Conservation (phyloP, 2,329 filamentous ascomycete species). For the Curvularia hawaiiensis region DNA sequence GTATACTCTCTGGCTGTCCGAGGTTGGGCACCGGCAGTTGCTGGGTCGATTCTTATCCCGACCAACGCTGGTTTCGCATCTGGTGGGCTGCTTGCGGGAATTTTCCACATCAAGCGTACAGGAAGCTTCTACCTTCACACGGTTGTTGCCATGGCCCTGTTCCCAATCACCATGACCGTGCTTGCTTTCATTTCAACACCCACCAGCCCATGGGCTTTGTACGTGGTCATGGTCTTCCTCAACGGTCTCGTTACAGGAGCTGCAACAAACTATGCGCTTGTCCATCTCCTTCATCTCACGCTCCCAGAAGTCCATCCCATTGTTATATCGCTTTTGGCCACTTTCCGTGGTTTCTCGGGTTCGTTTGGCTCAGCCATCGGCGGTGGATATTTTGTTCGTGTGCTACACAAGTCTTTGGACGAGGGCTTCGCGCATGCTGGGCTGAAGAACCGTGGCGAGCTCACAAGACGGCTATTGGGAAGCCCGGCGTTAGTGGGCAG, state of each 20-base stretch:
- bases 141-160: constrained; percentile 65
- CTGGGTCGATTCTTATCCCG: constrained; percentile 78
- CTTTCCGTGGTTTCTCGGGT: constrained; percentile 81
- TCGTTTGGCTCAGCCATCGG: constrained; percentile 81
- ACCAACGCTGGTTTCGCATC: constrained; percentile 80
- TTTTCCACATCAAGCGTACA: constrained; percentile 73
- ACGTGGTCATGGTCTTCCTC: constrained; percentile 65
- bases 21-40: constrained; percentile 69
- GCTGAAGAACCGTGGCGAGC: constrained; percentile 46
- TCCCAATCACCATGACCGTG: constrained; percentile 63
- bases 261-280: constrained; percentile 78
- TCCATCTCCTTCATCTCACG: constrained; percentile 77
- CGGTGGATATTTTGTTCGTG: constrained; percentile 73
- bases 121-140: constrained; percentile 75
- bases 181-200: constrained; percentile 63
- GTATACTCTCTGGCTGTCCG: constrained; percentile 79
- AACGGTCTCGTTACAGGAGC: constrained; percentile 78
- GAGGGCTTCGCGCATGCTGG: constrained; percentile 59
- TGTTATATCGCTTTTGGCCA: constrained; percentile 75
- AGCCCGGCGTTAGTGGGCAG: constrained; percentile 61
- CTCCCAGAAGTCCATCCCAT: constrained; percentile 71
- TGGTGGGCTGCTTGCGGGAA: constrained; percentile 75
- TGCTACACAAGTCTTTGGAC: constrained; percentile 62
- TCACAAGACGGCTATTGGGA: constrained; percentile 62
- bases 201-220: constrained; percentile 56